Conservation (phyloP, 495 filamentous ascomycete species). For the Aspergillus kassunensis region DNA sequence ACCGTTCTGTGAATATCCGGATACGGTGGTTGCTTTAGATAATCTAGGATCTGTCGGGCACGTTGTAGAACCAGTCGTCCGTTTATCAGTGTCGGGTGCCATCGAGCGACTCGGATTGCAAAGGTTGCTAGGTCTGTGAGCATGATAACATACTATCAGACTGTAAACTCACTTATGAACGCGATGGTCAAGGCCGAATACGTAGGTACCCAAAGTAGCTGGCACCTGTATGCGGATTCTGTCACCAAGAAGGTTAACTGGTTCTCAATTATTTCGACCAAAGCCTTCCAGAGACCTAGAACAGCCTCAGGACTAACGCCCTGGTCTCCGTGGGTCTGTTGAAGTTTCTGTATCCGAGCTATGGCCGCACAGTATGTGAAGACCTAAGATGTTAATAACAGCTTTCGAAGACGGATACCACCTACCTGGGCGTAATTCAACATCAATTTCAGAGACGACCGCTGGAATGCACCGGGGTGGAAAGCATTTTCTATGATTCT, state of each 20-base stretch:
- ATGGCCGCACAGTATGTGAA: slow-evolving; percentile 36
- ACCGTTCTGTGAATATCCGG: slow-evolving; percentile 44
- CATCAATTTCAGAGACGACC: slow-evolving; percentile 39
- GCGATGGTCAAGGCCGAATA: slow-evolving; percentile 41
- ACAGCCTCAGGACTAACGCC: slow-evolving; percentile 27
- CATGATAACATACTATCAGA: neutral
- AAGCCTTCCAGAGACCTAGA: slow-evolving; percentile 34
- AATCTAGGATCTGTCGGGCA: slow-evolving; percentile 37
- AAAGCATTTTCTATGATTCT: slow-evolving; percentile 32
- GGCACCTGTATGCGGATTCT: slow-evolving; percentile 37
- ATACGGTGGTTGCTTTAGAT: slow-evolving; percentile 40
- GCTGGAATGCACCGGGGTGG: slow-evolving; percentile 39
- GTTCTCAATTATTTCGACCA: slow-evolving; percentile 37
- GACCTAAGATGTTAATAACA: slow-evolving; percentile 12
- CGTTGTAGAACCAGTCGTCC: slow-evolving; percentile 32
- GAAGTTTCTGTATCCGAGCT: slow-evolving; percentile 39
- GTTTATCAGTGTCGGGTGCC: slow-evolving; percentile 39
- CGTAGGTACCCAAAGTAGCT: slow-evolving; percentile 39
- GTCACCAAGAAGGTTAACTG: slow-evolving; percentile 35
- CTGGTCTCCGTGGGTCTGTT: slow-evolving; percentile 23
- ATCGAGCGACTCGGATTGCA: slow-evolving; percentile 37
- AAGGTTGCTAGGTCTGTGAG: slow-evolving; percentile 31
- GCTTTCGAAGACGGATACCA: neutral
- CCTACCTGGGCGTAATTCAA: slow-evolving; percentile 31
- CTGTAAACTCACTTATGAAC: slow-evolving; percentile 37